Conservation (phyloP, 2,329 filamentous ascomycete genomes). For the Blastomyces silverae region DNA sequence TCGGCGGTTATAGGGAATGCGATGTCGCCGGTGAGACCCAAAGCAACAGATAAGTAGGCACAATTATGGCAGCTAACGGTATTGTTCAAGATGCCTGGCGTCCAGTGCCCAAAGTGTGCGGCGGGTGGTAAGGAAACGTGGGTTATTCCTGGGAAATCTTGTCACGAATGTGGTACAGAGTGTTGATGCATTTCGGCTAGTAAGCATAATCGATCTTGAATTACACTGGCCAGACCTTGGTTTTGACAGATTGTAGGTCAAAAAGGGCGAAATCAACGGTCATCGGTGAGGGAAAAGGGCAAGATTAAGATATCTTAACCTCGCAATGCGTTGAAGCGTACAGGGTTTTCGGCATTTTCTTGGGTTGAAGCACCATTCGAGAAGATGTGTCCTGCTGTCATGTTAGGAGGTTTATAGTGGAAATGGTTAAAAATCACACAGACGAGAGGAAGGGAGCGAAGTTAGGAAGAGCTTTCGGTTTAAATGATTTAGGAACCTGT, state of each 20-base stretch:
- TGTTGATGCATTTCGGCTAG: constrained; percentile 14
- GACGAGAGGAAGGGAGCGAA: neutral
- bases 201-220: constrained; percentile 1
- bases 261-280: neutral
- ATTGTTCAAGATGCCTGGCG: constrained; percentile 39
- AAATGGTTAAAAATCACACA: neutral
- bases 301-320: neutral
- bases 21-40: constrained; percentile 21
- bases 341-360: neutral
- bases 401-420: neutral
- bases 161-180: constrained; percentile 36
- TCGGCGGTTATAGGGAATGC: neutral
- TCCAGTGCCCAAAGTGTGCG: constrained; percentile 38
- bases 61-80: constrained; percentile 2
- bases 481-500: neutral
- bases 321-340: neutral
- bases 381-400: neutral
- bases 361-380: neutral
- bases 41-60: neutral
- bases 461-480: neutral
- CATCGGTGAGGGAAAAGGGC: neutral
- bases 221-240: neutral
- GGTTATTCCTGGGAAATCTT: constrained; percentile 44
- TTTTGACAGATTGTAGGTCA: neutral
- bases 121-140: constrained; percentile 35